phyloP scores from a whole-genome alignment of 805 yeast species.

The Kodamaea sagamina region DNA sequence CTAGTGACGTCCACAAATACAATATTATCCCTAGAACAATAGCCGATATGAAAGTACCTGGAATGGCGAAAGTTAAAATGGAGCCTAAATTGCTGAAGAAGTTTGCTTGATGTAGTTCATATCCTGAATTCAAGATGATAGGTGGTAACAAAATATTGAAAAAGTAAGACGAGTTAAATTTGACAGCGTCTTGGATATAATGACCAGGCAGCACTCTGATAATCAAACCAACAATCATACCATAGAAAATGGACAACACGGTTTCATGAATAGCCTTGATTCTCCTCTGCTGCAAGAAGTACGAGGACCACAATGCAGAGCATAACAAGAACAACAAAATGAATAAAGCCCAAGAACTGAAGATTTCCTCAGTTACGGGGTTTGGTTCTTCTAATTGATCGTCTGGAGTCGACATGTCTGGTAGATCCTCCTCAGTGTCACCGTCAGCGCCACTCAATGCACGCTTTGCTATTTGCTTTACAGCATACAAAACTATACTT shows the following conservation, averaged over 20 bases:
- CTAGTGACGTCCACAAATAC: slow-evolving; percentile 87
- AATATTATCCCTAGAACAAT: slow-evolving; percentile 86
- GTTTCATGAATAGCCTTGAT: slow-evolving; percentile 98
- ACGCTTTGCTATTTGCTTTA: slow-evolving; percentile 34
- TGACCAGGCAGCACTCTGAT: slow-evolving; percentile 94
- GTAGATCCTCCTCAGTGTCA: slow-evolving; percentile 35
- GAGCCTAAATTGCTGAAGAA: slow-evolving; percentile 91
- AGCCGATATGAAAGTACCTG: slow-evolving; percentile 93
- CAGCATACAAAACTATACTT: slow-evolving; percentile 27
- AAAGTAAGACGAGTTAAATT: slow-evolving; percentile 91
- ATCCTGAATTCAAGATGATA: slow-evolving; percentile 92
- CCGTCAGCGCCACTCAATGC: slow-evolving; percentile 23
- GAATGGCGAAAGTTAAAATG: slow-evolving; percentile 90
- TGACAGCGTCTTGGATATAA: slow-evolving; percentile 94
- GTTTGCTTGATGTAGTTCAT: slow-evolving; percentile 93
- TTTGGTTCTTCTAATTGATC: slow-evolving; percentile 62
- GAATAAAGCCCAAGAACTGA: slow-evolving; percentile 95
- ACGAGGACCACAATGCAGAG: slow-evolving; percentile 92
- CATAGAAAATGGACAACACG: slow-evolving; percentile 91
- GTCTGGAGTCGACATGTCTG: slow-evolving; percentile 48
- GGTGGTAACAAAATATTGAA: slow-evolving; percentile 95
- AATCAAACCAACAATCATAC: slow-evolving; percentile 92
- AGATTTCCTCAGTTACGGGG: slow-evolving; percentile 92
- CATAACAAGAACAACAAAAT: slow-evolving; percentile 78
- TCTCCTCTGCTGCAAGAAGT: slow-evolving; percentile 84